phyloP scores from a whole-genome alignment of 2,329 filamentous ascomycete genomes.

The Myotisia sp. region DNA sequence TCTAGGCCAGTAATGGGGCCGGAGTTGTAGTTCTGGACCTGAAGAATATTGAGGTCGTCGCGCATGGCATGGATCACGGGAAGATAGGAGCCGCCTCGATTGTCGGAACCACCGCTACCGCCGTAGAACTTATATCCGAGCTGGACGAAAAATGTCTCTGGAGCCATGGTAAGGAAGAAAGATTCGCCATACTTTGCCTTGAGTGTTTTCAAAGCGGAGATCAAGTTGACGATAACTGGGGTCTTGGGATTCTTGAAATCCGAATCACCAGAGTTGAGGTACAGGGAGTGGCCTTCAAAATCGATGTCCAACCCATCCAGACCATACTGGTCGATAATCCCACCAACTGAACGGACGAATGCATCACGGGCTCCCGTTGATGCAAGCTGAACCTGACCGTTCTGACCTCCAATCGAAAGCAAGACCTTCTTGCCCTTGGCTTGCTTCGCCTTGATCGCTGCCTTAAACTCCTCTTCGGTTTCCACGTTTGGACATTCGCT shows the following conservation, averaged over 20 bases:
- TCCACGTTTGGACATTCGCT: slow-evolving; percentile 6
- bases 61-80: slow-evolving; percentile 7
- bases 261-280: slow-evolving; percentile 3
- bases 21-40: slow-evolving; percentile 8
- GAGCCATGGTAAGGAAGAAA: slow-evolving; percentile 6
- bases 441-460: slow-evolving; percentile 4
- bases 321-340: slow-evolving; percentile 5
- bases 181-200: slow-evolving; percentile 5
- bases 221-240: slow-evolving; percentile 6
- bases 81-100: slow-evolving; percentile 3
- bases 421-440: slow-evolving; percentile 7
- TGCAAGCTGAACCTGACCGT: slow-evolving; percentile 6
- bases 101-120: slow-evolving; percentile 1
- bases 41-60: slow-evolving; percentile 4
- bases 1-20: slow-evolving; percentile 6
- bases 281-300: slow-evolving; percentile 6
- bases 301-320: slow-evolving; percentile 5
- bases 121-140: slow-evolving; percentile 4
- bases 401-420: slow-evolving; percentile 6
- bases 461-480: slow-evolving; percentile 6
- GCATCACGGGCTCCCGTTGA: slow-evolving; percentile 3
- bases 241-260: slow-evolving; percentile 7
- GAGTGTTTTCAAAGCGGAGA: slow-evolving; percentile 1
- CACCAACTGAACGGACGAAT: slow-evolving; percentile 6
- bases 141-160: slow-evolving; percentile 7